Evolutionary conservation across 352 stramenopile genomes (phyloP).

Genomic region (Phytophthora aleatoria): DNA sequence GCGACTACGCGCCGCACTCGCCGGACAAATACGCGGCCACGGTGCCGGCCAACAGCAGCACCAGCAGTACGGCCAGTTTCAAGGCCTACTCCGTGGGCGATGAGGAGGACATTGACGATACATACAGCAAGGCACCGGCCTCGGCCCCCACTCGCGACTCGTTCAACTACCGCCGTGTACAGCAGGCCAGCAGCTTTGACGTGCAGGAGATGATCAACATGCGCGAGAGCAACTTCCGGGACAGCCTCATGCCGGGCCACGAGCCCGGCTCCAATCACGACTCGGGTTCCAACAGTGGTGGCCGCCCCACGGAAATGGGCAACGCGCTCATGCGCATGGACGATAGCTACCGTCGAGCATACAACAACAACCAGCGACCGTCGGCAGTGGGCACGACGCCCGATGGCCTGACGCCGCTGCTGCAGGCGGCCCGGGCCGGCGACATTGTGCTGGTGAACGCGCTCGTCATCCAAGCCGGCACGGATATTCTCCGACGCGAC

Average conservation of each 20-base stretch:
- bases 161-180: slow-evolving; percentile 34
- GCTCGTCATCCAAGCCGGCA: slow-evolving; percentile 70
- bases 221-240: slow-evolving; percentile 53
- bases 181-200: slow-evolving; percentile 61
- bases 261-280: slow-evolving; percentile 20
- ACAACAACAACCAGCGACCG: slow-evolving; percentile 33
- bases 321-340: slow-evolving; percentile 80
- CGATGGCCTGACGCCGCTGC: slow-evolving; percentile 72
- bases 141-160: slow-evolving; percentile 14
- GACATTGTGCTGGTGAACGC: slow-evolving; percentile 74
- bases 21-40: slow-evolving; percentile 23
- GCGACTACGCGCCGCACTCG: slow-evolving; percentile 17
- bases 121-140: slow-evolving; percentile 1
- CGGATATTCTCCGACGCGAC: slow-evolving; percentile 69
- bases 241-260: slow-evolving; percentile 49
- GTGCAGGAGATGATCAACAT: slow-evolving; percentile 65
- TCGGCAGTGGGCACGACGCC: slow-evolving; percentile 17
- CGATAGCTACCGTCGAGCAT: slow-evolving; percentile 57
- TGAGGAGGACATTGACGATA: slow-evolving; percentile 39
- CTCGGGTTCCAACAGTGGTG: slow-evolving; percentile 24
- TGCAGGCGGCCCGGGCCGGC: slow-evolving; percentile 62
- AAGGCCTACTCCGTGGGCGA: slow-evolving; percentile 37
- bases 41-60: slow-evolving; percentile 19
- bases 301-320: slow-evolving; percentile 60
- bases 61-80: slow-evolving; percentile 31